phyloP scores from a whole-genome alignment of 2,329 filamentous ascomycete species.

The Neonectria sp. region DNA sequence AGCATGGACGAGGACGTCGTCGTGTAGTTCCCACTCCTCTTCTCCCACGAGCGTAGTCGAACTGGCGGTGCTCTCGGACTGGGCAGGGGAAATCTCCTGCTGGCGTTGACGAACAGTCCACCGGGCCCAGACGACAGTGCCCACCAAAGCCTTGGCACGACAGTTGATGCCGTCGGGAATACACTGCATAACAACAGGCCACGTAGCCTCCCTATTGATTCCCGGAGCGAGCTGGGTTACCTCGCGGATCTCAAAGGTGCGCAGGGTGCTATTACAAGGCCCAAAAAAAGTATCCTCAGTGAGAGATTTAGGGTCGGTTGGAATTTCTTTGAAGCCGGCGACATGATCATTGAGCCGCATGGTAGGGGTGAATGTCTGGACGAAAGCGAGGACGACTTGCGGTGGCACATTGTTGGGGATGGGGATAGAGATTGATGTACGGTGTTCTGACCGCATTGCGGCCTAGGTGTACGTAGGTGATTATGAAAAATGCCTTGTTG shows the following conservation, averaged over 20 bases:
- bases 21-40: slow-evolving; percentile 48
- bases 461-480: no score
- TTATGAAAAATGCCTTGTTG: no score
- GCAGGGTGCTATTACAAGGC: slow-evolving; percentile 1
- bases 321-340: slow-evolving; percentile 10
- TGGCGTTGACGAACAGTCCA: slow-evolving; percentile 41
- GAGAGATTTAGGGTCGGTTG: background rate
- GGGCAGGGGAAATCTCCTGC: background rate
- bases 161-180: slow-evolving; percentile 56
- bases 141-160: slow-evolving; percentile 56
- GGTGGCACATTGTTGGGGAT: slow-evolving; percentile 3
- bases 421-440: background rate
- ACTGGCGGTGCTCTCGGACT: slow-evolving; percentile 27
- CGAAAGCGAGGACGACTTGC: background rate
- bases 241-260: slow-evolving; percentile 35
- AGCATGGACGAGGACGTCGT: slow-evolving; percentile 46
- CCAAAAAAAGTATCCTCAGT: slow-evolving; percentile 10
- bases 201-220: slow-evolving; percentile 54
- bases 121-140: slow-evolving; percentile 55
- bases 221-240: slow-evolving; percentile 53
- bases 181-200: slow-evolving; percentile 59
- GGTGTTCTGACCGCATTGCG: slow-evolving; percentile 7
- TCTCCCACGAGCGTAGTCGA: slow-evolving; percentile 21
- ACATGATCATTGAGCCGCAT: slow-evolving; percentile 5
- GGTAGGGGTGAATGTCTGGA: background rate